Evolutionary conservation across 179 eudicot genomes (phyloP).

Genomic region (Beta corolliflora): DNA sequence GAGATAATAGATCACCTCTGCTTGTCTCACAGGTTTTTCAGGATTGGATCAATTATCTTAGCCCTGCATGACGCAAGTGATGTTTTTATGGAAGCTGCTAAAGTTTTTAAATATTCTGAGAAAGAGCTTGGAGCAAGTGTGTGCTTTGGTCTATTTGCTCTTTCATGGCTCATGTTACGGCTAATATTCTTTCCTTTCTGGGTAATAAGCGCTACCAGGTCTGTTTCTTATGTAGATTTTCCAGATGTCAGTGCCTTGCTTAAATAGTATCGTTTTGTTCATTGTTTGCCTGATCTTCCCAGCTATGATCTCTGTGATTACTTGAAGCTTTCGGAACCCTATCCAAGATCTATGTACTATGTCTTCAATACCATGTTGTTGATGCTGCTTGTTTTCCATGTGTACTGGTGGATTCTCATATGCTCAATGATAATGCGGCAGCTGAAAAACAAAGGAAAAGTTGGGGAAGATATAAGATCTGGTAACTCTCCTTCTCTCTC

Average conservation of each 20-base stretch:
- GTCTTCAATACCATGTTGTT: constrained; percentile 79
- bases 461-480: constrained; percentile 97
- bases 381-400: constrained; percentile 85
- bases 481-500: constrained; percentile 43
- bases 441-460: constrained; percentile 81
- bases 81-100: constrained; percentile 93
- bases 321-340: constrained; percentile 57
- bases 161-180: constrained; percentile 89
- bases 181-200: constrained; percentile 87
- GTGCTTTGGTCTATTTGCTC: constrained; percentile 78
- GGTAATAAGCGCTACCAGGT: constrained; percentile 83
- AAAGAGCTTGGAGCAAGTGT: constrained; percentile 92
- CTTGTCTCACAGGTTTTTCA: constrained; percentile 61
- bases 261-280: constrained; percentile 16
- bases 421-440: constrained; percentile 79
- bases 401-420: constrained; percentile 97
- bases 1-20: not conserved
- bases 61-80: constrained; percentile 97
- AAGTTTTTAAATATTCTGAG: constrained; percentile 83
- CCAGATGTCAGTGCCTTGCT: not conserved
- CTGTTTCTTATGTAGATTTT: constrained; percentile 22
- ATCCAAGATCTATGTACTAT: constrained; percentile 54
- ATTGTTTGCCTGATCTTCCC: constrained; percentile 34
- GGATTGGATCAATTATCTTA: constrained; percentile 78
- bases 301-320: constrained; percentile 54